These are phyloP conservation scores for Aegilops umbellulata DNA, from an alignment of 176 grass and related monocot genomes.

Conservation along the genomic window DNA sequence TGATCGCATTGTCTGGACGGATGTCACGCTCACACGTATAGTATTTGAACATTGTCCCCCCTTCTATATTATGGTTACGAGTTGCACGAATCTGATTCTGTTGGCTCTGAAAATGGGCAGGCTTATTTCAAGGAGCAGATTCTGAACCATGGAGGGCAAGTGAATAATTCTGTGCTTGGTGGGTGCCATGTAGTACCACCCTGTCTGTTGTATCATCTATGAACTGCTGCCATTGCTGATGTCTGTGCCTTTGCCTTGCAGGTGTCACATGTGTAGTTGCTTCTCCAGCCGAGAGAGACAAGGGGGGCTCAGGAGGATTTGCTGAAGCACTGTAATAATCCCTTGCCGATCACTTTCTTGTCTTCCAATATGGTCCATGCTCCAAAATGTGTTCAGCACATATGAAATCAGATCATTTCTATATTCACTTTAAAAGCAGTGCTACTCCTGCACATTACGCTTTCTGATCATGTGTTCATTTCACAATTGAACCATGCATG, in stretches of 20 bases:
- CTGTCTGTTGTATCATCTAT: neutral
- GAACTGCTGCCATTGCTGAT: neutral
- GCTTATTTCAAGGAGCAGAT: conserved; percentile 78
- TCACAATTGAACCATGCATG: neutral
- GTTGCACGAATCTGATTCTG: neutral
- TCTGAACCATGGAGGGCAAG: conserved; percentile 71
- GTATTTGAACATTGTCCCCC: neutral
- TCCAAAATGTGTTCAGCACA: neutral
- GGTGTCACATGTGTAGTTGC: conserved; percentile 67
- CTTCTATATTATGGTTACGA: neutral
- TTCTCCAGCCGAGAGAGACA: conserved; percentile 58
- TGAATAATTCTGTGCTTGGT: conserved; percentile 64
- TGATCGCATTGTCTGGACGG: conserved; percentile 73
- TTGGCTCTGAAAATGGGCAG: conserved; percentile 16
- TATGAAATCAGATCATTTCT: neutral
- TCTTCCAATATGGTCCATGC: neutral
- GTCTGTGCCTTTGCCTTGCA: conserved; percentile 4
- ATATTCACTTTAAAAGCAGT: neutral
- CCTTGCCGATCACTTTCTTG: neutral
- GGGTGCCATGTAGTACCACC: neutral
- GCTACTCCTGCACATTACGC: neutral
- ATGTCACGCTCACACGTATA: conserved; percentile 78
- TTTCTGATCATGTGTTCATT: neutral
- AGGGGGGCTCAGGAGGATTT: conserved; percentile 65
- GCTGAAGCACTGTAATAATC: conserved; percentile 86